These are phyloP conservation scores for Eudorina sp. DNA, from an alignment of 139 green algal genomes.

Conservation along the genomic window DNA sequence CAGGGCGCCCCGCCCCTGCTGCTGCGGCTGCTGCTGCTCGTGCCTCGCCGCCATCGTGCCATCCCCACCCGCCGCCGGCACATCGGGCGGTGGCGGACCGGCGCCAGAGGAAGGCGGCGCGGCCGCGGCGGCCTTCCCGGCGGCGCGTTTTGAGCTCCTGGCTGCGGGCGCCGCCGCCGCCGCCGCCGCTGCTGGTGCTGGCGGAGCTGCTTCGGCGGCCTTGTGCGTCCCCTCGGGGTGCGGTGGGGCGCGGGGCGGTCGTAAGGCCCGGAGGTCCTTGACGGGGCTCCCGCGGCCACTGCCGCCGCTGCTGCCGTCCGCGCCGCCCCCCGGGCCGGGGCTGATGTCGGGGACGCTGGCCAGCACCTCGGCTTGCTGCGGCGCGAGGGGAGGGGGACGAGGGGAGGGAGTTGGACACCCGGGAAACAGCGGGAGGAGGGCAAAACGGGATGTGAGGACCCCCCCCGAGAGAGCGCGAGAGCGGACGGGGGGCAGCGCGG, in stretches of 20 bases:
- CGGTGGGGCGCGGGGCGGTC: not conserved
- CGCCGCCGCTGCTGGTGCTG: not conserved
- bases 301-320: not conserved
- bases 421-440: too few species aligned
- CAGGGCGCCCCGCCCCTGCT: not conserved
- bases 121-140: too few species aligned
- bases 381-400: not conserved
- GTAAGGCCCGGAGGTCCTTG: not conserved
- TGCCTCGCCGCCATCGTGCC: not conserved
- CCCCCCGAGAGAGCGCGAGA: too few species aligned
- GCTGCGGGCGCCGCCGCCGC: too few species aligned
- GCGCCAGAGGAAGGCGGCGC: not conserved
- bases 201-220: not conserved
- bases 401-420: too few species aligned
- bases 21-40: not conserved
- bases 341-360: not conserved
- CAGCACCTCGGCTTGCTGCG: conserved; percentile 32
- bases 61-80: not conserved
- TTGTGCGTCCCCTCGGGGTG: not conserved
- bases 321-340: not conserved
- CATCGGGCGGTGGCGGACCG: not conserved
- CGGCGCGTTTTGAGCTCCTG: too few species aligned
- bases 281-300: not conserved
- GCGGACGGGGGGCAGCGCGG: too few species aligned
- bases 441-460: too few species aligned